Conservation (phyloP, 371 early-diverging fungal species). For the Syncephalastrum racemosum region DNA sequence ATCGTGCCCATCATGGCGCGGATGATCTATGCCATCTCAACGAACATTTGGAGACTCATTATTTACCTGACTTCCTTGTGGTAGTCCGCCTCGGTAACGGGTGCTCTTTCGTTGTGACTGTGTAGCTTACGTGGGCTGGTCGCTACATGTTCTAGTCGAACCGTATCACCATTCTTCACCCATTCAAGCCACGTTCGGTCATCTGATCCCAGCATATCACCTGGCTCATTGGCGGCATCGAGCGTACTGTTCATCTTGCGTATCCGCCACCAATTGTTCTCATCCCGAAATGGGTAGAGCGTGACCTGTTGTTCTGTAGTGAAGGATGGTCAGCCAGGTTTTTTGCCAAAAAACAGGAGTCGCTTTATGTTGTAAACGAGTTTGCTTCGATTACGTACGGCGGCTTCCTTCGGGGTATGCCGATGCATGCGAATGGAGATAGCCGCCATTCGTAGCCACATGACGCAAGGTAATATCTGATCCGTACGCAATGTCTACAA, state of each 20-base stretch:
- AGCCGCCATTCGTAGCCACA: conserved; percentile 71
- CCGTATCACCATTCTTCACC: conserved; percentile 54
- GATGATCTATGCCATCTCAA: too few species aligned
- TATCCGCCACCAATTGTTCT: conserved; percentile 86
- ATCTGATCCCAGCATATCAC: conserved; percentile 38
- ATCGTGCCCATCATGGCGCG: not conserved
- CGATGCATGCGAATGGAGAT: conserved; percentile 88
- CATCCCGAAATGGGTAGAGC: conserved; percentile 83
- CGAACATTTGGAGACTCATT: conserved; percentile 31
- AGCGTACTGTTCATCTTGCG: conserved; percentile 46
- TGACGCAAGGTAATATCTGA: conserved; percentile 78
- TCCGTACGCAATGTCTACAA: conserved; percentile 75
- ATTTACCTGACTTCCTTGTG: conserved; percentile 78
- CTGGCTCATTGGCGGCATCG: conserved; percentile 41
- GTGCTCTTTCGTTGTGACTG: conserved; percentile 59
- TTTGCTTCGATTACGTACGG: conserved; percentile 41
- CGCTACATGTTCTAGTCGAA: conserved; percentile 58
- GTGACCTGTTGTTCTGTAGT: conserved; percentile 90
- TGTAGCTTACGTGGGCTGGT: conserved; percentile 47
- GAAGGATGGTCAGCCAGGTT: not conserved
- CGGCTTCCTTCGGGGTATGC: conserved; percentile 82
- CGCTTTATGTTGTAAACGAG: not conserved
- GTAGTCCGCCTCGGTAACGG: conserved; percentile 85
- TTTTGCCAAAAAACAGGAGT: not conserved
- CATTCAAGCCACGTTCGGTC: conserved; percentile 40